Evolutionary conservation across 2,329 filamentous ascomycete genomes (phyloP), one percentile per base, ranked within the genome.

Genomic region (Fusarium sp.): DNA sequence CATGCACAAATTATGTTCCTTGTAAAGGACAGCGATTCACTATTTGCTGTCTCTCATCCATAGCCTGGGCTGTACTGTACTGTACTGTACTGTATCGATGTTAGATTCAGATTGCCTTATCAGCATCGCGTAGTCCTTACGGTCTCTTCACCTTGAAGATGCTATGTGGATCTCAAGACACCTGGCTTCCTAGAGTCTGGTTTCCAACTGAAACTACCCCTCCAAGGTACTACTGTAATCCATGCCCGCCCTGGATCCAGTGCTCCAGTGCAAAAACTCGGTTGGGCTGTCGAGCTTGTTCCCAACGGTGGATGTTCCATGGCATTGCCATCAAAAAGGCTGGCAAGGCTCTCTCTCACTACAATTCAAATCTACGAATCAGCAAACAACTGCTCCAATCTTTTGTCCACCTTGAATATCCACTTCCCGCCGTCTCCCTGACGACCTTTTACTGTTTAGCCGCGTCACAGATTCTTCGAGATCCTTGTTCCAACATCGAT

Each of bases 361-460:
- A 43, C 30, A 19, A 34, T 58, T 11, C 4, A 26, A 49, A 50
- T 44, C 30, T 37, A 51, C 53, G 57, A 60, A 50, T 65, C 43
- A 43, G 42, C 28, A 44, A 50, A 52, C 48, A 41, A 58, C 25
- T 55, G 55, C 48, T 62, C 67, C 63, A 62, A 45, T 63, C 19
- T 58, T 65, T 41, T 54, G 55, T 49, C 57, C 53, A 58, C 57
- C 30, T 56, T 28, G 14, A 11, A 58, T 71, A 72, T 69, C 72
- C 72, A 74, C 72, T 74, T 72, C 67, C 65, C 46, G 58, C 52
- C 63, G 59, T 74, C 70, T 72, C 70, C 70, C 62, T 64, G 72
- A 49, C 68, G 63, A 74, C 65, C 46, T 46, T 28, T 45, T 14
- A 19, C 28, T 54, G 44, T 54, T 55, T 45, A 57, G 51, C 26